Evolutionary conservation across 140 eudicot species (phyloP).

Genomic region (Stevia rebaudiana): DNA sequence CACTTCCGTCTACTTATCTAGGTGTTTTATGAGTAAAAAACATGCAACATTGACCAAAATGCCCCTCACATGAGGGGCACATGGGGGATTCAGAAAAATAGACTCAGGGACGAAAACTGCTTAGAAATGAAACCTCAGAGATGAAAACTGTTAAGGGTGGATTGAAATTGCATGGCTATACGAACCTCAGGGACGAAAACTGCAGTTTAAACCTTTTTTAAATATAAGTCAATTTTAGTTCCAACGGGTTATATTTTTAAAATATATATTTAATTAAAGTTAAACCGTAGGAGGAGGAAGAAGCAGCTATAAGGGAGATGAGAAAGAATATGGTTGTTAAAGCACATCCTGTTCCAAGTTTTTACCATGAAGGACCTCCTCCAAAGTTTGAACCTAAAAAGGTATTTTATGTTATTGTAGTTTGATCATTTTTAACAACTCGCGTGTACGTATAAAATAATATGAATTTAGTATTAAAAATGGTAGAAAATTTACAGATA

Average conservation of each 20-base stretch:
- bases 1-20: too few relatives aligned
- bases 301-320: conserved; percentile 57
- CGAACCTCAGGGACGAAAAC: too few relatives aligned
- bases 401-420: conserved; percentile 36
- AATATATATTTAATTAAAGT: background rate
- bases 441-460: background rate
- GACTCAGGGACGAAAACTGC: too few relatives aligned
- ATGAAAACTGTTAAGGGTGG: too few relatives aligned
- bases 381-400: conserved; percentile 79
- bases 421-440: background rate
- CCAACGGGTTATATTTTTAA: background rate
- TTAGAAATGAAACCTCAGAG: too few relatives aligned
- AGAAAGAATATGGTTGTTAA: conserved; percentile 58
- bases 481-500: conserved; percentile 30
- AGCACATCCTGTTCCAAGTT: conserved; percentile 86
- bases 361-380: conserved; percentile 79
- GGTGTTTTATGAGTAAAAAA: too few relatives aligned
- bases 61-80: too few relatives aligned
- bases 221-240: conserved; percentile 1
- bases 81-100: too few relatives aligned
- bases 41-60: too few relatives aligned
- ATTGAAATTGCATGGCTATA: too few relatives aligned
- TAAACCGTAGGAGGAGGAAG: conserved; percentile 68
- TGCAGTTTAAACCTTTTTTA: too few relatives aligned
- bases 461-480: background rate